Evolutionary conservation across 768 basidiomycete species (phyloP).

Genomic region (Phallus indusiatus): DNA sequence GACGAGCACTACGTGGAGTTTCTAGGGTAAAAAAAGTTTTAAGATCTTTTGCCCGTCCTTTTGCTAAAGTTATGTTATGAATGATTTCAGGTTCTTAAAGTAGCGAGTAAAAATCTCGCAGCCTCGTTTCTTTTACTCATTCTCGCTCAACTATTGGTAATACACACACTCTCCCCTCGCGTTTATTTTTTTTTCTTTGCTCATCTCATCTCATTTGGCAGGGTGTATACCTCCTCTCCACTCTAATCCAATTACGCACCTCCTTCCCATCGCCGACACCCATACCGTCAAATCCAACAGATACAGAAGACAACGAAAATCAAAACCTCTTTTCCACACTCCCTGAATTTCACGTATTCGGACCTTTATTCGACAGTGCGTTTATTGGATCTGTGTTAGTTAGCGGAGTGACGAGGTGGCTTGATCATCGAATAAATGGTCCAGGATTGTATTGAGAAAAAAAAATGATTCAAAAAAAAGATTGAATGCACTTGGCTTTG

Average conservation of each 20-base stretch:
- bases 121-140: slow-evolving; percentile 70
- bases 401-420: slow-evolving; percentile 47
- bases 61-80: not conserved
- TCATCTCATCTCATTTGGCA: slow-evolving; percentile 20
- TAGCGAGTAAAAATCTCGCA: slow-evolving; percentile 59
- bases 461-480: too few relatives aligned
- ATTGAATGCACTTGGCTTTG: too few relatives aligned
- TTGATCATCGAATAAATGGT: slow-evolving; percentile 33
- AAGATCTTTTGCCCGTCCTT: not conserved
- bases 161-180: slow-evolving; percentile 13
- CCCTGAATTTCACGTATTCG: slow-evolving; percentile 66
- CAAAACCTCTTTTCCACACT: slow-evolving; percentile 61
- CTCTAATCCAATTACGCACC: slow-evolving; percentile 71
- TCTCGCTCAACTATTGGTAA: slow-evolving; percentile 77
- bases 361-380: slow-evolving; percentile 62
- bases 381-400: slow-evolving; percentile 52
- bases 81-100: slow-evolving; percentile 39
- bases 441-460: not conserved
- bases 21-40: slow-evolving; percentile 48
- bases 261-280: slow-evolving; percentile 60
- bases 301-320: slow-evolving; percentile 13
- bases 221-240: slow-evolving; percentile 79
- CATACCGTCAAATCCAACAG: too few relatives aligned
- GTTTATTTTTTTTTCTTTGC: not conserved
- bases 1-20: slow-evolving; percentile 59